Evolutionary conservation across 2,329 filamentous ascomycete genomes (phyloP), one percentile per base, ranked within the genome.

Genomic region (Fusarium staphyleae): DNA sequence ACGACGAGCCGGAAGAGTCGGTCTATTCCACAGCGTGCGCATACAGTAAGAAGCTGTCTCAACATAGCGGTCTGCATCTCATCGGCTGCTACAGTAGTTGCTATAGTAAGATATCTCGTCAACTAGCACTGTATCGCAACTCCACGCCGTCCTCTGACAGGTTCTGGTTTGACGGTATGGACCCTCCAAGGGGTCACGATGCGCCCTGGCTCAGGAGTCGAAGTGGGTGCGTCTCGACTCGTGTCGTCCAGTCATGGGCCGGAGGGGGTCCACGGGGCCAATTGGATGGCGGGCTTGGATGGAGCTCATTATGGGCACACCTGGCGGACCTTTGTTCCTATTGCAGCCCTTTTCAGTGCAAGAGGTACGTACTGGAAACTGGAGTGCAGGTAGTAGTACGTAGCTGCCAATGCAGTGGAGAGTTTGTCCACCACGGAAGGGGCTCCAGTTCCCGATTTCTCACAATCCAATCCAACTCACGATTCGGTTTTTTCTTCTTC

Each of bases 201-300:
- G 58, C 49, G 45, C 45, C 54, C 46, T 50, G 26, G 37, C 22
- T 15, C 30, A 36, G 32, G 30, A 44, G 47, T 58, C 30, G 44
- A 8, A 57, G 58, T 55, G 57, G 57, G 35, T 59, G 44, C 37
- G 40, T 32, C 36, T 19, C 62, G 59, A 54, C 44, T 56, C 59
- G 34, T 29, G 28, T 33, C 24, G 48, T 24, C 68, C 66, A 70
- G 57, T 70, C 67, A 70, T 56, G 64, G 44, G 58, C 55, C 52
- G 32, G 15, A 37, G 9, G 32, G 53, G 48, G 40, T 63, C 63
- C 69, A 71, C 69, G 68, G 57, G 64, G 51, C 55, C 55, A 66
- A 65, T 62, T 55, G 57, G 49, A 68, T 63, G 62, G 54, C 55
- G 29, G 54, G 49, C 49, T 49, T n/a, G 58, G 36, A 36, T 52